Evolutionary conservation across 768 basidiomycete genomes (phyloP).

Genomic region (Lactifluus subvellereus): DNA sequence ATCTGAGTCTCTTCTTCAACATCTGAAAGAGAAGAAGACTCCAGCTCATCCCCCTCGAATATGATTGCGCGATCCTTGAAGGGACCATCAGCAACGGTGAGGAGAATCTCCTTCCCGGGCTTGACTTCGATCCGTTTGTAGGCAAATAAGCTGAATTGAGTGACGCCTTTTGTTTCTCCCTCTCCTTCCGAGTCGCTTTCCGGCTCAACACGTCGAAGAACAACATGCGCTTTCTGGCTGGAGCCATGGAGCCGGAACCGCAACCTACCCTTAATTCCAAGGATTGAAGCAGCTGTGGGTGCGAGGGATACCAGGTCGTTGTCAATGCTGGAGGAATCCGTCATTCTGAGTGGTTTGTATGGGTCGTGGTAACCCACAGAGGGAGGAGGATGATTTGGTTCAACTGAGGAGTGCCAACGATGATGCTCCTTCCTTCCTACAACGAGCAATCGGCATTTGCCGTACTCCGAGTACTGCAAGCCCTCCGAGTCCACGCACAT

Average conservation of each 20-base stretch:
- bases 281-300: conserved; percentile 44
- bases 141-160: conserved; percentile 60
- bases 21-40: conserved; percentile 31
- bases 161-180: conserved; percentile 34
- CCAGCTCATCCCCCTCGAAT: conserved; percentile 47
- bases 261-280: conserved; percentile 56
- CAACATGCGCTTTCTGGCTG: conserved; percentile 62
- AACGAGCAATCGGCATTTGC: conserved; percentile 16
- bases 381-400: conserved; percentile 8
- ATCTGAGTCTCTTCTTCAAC: conserved; percentile 39
- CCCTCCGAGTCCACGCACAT: not conserved
- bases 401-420: conserved; percentile 17
- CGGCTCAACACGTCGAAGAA: conserved; percentile 55
- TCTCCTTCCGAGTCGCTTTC: conserved; percentile 43
- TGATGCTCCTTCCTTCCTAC: conserved; percentile 1
- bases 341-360: conserved; percentile 19
- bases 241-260: conserved; percentile 63
- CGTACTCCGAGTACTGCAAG: not conserved
- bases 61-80: conserved; percentile 54
- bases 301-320: conserved; percentile 18
- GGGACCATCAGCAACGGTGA: conserved; percentile 50
- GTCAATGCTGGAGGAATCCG: conserved; percentile 17
- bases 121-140: conserved; percentile 65
- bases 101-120: conserved; percentile 63
- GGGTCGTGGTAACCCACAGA: conserved; percentile 25